Base-by-base conservation (phyloP, 2,329 filamentous ascomycete genomes). In the Cryphonectria naterciae region DNA sequence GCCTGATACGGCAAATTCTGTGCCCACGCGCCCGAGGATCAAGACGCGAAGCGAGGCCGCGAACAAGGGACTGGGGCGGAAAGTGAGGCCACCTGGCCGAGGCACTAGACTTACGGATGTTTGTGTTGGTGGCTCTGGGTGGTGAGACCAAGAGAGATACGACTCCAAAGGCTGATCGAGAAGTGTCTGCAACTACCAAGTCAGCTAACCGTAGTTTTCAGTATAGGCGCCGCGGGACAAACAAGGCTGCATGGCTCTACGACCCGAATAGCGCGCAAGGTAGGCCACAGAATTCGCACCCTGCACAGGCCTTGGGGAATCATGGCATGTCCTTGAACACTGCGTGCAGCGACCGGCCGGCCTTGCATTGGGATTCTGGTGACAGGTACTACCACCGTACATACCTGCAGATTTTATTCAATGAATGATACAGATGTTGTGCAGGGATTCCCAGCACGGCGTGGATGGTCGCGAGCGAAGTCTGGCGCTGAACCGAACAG, bases 381-480 rank as follows among this genome's bases (percentile, higher is more conserved):
- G 13, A 46, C 43, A 49, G 11, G 13, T 4, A 15, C 13, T 28
- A n/a, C 25, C 52, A 56, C 28, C n/a, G 28, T 17, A 58, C 54
- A 58, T 58, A 58, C 54, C 54, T 65, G 43, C 43, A 68, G 58
- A 62, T 43, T 46, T 35, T 43, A 10, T 8, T 56, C 35, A n/a
- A 64, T 39, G 60, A 54, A 63, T 69, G 39, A 65, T 67, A 67
- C 69, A 65, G 61, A 43, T 49, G 66, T 37, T 43, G 63, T 63
- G 66, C 71, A 73, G 71, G 71, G 71, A 73, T 71, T 71, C 71
- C 71, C 63, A 67, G 71, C 68, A 64, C 43, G 62, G 22, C 65
- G 64, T 63, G 43, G 56, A 63, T 46, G 46, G 63, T 65, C 60
- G 58, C 39, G 68, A 65, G 68, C 35, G 65, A 68, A 65, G 68